These are phyloP conservation scores for Cladosporium sp. DNA, from an alignment of 2,329 filamentous ascomycete species.

Conservation along the genomic window DNA sequence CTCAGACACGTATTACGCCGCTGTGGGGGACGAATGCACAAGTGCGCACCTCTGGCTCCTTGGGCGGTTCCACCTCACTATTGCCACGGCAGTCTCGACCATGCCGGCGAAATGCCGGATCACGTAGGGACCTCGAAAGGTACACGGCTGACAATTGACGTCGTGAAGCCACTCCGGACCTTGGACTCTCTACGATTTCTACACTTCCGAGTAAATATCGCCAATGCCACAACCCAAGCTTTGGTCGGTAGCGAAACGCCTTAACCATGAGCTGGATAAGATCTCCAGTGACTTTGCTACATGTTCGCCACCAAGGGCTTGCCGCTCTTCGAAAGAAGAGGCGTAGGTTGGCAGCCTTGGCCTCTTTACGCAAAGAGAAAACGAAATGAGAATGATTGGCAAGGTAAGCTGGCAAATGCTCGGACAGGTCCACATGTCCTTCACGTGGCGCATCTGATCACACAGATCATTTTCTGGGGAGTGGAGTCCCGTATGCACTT, in stretches of 20 bases:
- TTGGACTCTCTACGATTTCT: background rate
- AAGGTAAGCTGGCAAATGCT: background rate
- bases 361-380: background rate
- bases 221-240: conserved; percentile 11
- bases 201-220: conserved; percentile 14
- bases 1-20: conserved; percentile 1
- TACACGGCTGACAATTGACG: background rate
- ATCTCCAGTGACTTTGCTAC: conserved; percentile 14
- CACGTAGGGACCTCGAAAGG: background rate
- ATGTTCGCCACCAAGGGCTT: conserved; percentile 15
- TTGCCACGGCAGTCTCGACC: conserved; percentile 8
- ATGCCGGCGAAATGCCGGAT: conserved; percentile 5
- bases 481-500: conserved; percentile 5
- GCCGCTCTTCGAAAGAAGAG: conserved; percentile 14
- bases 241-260: background rate
- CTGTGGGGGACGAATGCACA: background rate
- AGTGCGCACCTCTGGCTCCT: background rate
- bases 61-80: background rate
- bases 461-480: conserved; percentile 1
- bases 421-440: conserved; percentile 1
- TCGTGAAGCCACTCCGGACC: background rate
- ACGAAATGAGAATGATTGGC: conserved; percentile 9
- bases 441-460: conserved; percentile 15
- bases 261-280: background rate
- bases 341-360: conserved; percentile 18